Percentiles rank a stretch among this genome's conserved stretches.
phyloP scores from a whole-genome alignment of 495 filamentous ascomycete species.

The Xylaria castorea region DNA sequence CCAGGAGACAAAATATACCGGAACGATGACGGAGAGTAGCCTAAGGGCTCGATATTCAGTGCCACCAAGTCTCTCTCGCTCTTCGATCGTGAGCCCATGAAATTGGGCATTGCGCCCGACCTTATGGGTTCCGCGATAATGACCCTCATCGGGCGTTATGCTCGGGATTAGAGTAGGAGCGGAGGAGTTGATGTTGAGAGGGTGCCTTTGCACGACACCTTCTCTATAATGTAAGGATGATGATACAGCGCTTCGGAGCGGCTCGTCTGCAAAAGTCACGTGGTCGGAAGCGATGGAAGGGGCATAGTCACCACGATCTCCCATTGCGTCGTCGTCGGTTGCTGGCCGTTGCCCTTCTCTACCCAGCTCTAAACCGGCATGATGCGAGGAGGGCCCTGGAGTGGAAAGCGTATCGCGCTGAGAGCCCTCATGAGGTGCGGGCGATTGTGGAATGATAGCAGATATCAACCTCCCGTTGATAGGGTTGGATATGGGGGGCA shows the following conservation, averaged over 20 bases:
- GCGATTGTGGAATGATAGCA: conserved; percentile 24
- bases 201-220: conserved; percentile 28
- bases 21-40: conserved; percentile 74
- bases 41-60: conserved; percentile 80
- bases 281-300: conserved; percentile 30
- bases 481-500: conserved; percentile 36
- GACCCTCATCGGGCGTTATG: conserved; percentile 22
- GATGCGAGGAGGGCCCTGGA: neutral
- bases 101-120: conserved; percentile 78
- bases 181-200: conserved; percentile 26
- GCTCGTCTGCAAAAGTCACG: conserved; percentile 35
- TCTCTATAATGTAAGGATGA: conserved; percentile 31
- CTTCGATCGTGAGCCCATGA: conserved; percentile 67
- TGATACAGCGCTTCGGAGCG: conserved; percentile 22
- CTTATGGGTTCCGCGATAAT: conserved; percentile 40
- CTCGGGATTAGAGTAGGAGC: conserved; percentile 5
- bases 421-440: neutral
- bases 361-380: neutral
- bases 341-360: neutral
- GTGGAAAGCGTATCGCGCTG: neutral
- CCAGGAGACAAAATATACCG: conserved; percentile 75
- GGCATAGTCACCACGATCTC: neutral
- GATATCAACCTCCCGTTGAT: conserved; percentile 32
- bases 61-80: conserved; percentile 77
- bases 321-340: neutral